Base-by-base conservation (phyloP, 306 rosid genomes). In the Prunus mongolica region DNA sequence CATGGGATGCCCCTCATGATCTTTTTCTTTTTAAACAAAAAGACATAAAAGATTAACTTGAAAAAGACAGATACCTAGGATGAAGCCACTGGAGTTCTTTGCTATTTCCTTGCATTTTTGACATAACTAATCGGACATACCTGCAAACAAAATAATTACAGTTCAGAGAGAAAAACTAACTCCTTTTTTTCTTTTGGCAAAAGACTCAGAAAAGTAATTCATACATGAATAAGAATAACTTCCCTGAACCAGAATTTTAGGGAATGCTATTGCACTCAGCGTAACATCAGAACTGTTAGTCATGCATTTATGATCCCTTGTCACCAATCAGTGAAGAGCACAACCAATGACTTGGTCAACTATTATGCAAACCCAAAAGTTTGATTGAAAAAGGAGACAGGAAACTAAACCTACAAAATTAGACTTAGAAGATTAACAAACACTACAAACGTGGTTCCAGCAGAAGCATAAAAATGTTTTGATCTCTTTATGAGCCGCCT, bases 61-160 rank as follows among this genome's bases (percentile, higher is more conserved):
- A 54, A 15, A 4, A 11, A 6, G 2, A 8, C 25, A 72, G 41
- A 72, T 12, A 95, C 99, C 97, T 92, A 24, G 97, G 93, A 70
- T 95, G 96, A 24, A 81, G 77, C 82, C 76, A 78, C 71, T 82
- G 84, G 83, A 86, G 86, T 81, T 92, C 97, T 80, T 88, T 88
- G 51, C 82, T 85, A 88, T 69, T 84, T 66, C 77, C 84, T 50
- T 83, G 91, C 89, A 81, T 60, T 80, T 82, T 88, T 19, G 97
- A 89, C 82, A 84, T 76, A 54, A 92, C 90, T 71, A 83, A 84
- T 58, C 97, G 99, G 69, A 92, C 89, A 84, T 95, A 95, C 87
- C 98, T 95, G 87, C 85, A 84, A 46, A 73, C 22, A 68, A 78
- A 58, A 73, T 32, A 67, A 54, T 60, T 27, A 54, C 22, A 4